Conservation (phyloP, 805 yeast genomes). For the Saccharomycopsis lassenensis region DNA sequence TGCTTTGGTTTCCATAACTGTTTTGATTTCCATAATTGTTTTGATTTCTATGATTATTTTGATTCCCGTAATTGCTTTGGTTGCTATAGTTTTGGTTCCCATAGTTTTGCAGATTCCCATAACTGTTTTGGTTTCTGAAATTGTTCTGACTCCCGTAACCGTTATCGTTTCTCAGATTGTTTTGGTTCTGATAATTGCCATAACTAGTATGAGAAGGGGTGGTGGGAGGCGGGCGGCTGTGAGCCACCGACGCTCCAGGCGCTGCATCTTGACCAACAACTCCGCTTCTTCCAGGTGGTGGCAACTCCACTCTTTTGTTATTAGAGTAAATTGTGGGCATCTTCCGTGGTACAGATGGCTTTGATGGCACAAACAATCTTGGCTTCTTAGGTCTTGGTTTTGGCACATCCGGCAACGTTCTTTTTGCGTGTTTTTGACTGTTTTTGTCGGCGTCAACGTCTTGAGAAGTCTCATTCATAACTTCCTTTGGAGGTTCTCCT, state of each 20-base stretch:
- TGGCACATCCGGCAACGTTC: slow-evolving; percentile 1
- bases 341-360: not conserved
- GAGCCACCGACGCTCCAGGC: too few relatives aligned
- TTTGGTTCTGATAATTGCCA: slow-evolving; percentile 2
- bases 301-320: slow-evolving; percentile 1
- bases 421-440: not conserved
- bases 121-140: not conserved
- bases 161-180: not conserved
- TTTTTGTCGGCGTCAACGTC: too few relatives aligned
- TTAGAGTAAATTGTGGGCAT: slow-evolving; percentile 9
- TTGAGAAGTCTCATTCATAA: not conserved
- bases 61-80: not conserved
- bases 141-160: not conserved
- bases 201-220: too few relatives aligned
- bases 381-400: slow-evolving; percentile 1
- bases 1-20: not conserved
- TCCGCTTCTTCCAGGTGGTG: slow-evolving; percentile 4
- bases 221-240: too few relatives aligned
- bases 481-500: not conserved
- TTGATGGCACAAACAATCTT: not conserved
- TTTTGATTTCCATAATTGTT: not conserved
- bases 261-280: too few relatives aligned
- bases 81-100: not conserved
- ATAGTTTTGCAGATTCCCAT: not conserved
- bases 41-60: slow-evolving; percentile 1